phyloP scores from a whole-genome alignment of 192 early-diverging fungal genomes.

The Coemansia sp. region DNA sequence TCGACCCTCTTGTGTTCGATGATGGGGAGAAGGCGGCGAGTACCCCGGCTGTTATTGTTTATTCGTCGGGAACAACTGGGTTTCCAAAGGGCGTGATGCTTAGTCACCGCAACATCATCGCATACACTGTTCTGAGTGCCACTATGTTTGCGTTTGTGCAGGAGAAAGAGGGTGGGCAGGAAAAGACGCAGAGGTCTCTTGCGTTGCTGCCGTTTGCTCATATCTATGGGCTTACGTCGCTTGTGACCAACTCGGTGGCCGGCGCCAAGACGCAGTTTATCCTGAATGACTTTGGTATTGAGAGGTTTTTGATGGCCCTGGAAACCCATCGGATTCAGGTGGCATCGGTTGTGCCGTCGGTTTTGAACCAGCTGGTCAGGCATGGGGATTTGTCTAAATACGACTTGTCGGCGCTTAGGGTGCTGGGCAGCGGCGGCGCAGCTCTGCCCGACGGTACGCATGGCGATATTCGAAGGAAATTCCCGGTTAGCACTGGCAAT shows the following conservation, averaged over 20 bases:
- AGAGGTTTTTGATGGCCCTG: slow-evolving; percentile 56
- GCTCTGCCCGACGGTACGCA: slow-evolving; percentile 61
- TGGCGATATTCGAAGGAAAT: slow-evolving; percentile 28
- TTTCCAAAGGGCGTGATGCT: slow-evolving; percentile 77
- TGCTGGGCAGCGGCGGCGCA: slow-evolving; percentile 67
- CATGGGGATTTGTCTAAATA: slow-evolving; percentile 62
- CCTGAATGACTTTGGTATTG: slow-evolving; percentile 67
- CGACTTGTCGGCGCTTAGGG: slow-evolving; percentile 62
- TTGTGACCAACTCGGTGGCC: slow-evolving; percentile 21
- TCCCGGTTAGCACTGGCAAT: slow-evolving; percentile 37
- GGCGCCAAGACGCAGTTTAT: slow-evolving; percentile 58
- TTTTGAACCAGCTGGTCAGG: slow-evolving; percentile 62
- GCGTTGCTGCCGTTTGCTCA: slow-evolving; percentile 63
- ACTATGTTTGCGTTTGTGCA: slow-evolving; percentile 40
- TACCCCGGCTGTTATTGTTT: slow-evolving; percentile 22
- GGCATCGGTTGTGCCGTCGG: slow-evolving; percentile 59
- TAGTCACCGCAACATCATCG: slow-evolving; percentile 74
- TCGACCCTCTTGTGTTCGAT: slow-evolving; percentile 19
- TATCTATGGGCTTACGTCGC: slow-evolving; percentile 57
- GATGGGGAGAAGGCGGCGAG: slow-evolving; percentile 9
- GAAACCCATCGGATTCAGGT: slow-evolving; percentile 63
- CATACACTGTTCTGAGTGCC: slow-evolving; percentile 57
- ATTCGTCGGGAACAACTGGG: slow-evolving; percentile 51
- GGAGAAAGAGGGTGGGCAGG: slow-evolving; percentile 10
- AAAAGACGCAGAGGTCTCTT: slow-evolving; percentile 17